Evolutionary conservation across 495 filamentous ascomycete genomes (phyloP).

Genomic region (Parachaetomium inaequale): DNA sequence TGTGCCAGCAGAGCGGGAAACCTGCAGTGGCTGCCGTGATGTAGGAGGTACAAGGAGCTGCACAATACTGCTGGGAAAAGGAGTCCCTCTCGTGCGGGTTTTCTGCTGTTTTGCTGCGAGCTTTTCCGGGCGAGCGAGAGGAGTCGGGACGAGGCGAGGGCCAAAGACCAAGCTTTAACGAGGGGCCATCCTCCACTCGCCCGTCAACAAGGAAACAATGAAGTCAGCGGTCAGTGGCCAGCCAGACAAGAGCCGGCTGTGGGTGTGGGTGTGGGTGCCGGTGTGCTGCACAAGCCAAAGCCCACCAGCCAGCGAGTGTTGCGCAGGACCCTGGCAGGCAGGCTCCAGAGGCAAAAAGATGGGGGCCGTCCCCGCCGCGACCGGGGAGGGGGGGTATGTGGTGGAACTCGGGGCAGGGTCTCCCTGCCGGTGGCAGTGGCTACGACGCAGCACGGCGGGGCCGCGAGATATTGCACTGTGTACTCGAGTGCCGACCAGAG

Average conservation of each 20-base stretch:
- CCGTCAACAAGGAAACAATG: constrained; percentile 15
- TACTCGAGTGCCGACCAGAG: background rate
- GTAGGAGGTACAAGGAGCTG: background rate
- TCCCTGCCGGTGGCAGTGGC: background rate
- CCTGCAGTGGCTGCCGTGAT: background rate
- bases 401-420: constrained; percentile 11
- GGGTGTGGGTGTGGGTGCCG: constrained; percentile 12
- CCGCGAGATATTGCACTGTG: constrained; percentile 4
- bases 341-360: constrained; percentile 4
- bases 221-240: constrained; percentile 27
- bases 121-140: constrained; percentile 9
- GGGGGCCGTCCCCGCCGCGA: constrained; percentile 15
- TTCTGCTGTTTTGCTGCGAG: background rate
- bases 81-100: background rate
- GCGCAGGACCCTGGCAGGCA: constrained; percentile 16
- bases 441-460: constrained; percentile 4
- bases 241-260: constrained; percentile 10
- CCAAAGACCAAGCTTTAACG: constrained; percentile 22
- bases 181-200: constrained; percentile 9
- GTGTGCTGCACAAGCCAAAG: constrained; percentile 8
- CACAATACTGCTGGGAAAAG: background rate
- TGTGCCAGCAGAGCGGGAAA: background rate
- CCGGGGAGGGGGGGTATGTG: background rate
- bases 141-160: constrained; percentile 9
- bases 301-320: background rate